These are phyloP conservation scores for Osmozyma mogii DNA, from an alignment of 805 yeast genomes.

Conservation along the genomic window DNA sequence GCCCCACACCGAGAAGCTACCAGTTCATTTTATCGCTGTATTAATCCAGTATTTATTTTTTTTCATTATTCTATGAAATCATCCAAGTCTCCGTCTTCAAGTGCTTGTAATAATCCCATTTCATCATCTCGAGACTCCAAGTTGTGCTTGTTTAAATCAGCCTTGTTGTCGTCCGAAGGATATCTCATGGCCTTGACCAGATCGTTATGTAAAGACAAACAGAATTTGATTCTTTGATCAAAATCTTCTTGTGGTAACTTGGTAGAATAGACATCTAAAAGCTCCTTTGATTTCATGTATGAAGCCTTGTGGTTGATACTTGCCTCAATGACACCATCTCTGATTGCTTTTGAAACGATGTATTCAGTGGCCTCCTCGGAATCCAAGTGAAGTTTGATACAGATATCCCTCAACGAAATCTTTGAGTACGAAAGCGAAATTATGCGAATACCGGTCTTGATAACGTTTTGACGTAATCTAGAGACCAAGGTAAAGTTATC, in stretches of 20 bases:
- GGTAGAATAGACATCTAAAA: conserved; percentile 81
- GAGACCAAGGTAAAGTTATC: conserved; percentile 78
- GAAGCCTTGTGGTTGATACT: conserved; percentile 85
- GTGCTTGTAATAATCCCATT: conserved; percentile 36
- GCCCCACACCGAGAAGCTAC: no score
- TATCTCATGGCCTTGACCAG: conserved; percentile 93
- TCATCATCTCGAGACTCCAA: conserved; percentile 32
- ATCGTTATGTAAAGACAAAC: conserved; percentile 84
- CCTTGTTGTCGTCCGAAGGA: conserved; percentile 42
- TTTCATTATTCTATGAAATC: conserved; percentile 30
- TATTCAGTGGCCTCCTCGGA: conserved; percentile 95
- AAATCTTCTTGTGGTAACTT: conserved; percentile 78
- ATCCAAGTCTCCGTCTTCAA: conserved; percentile 50
- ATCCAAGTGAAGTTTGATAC: conserved; percentile 85
- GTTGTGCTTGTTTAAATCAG: conserved; percentile 18
- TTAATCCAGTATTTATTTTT: neutral
- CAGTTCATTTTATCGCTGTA: neutral
- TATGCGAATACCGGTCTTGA: conserved; percentile 93
- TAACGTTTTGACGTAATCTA: conserved; percentile 91
- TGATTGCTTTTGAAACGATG: conserved; percentile 91
- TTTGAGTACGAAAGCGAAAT: conserved; percentile 85
- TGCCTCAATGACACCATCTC: conserved; percentile 97
- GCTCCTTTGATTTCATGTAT: conserved; percentile 83
- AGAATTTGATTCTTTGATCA: conserved; percentile 90
- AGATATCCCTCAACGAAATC: conserved; percentile 88